These are phyloP conservation scores for Lasiodiplodia theobromae DNA, from an alignment of 2,329 filamentous ascomycete genomes.

Conservation along the genomic window DNA sequence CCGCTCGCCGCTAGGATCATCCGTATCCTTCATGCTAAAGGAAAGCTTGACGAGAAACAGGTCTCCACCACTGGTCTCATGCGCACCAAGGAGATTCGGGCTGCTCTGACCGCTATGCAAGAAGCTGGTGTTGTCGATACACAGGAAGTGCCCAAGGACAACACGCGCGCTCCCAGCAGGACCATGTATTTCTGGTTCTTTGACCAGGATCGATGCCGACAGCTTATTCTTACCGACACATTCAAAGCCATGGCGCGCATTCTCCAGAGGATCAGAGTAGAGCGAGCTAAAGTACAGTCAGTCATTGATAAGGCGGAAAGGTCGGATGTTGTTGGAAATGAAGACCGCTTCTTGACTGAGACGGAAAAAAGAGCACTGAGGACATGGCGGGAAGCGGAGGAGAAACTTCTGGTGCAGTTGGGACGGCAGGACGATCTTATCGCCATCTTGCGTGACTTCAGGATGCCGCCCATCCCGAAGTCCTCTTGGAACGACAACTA, in stretches of 20 bases:
- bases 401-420: constrained; percentile 79
- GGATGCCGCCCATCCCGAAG: constrained; percentile 26
- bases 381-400: constrained; percentile 66
- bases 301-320: constrained; percentile 84
- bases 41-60: constrained; percentile 94
- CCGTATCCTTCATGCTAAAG: constrained; percentile 82
- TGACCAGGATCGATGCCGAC: constrained; percentile 75
- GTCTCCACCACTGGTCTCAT: constrained; percentile 82
- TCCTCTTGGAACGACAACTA: constrained; percentile 11
- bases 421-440: constrained; percentile 84
- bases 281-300: constrained; percentile 73
- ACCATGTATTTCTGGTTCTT: constrained; percentile 94
- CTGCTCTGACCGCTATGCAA: constrained; percentile 84
- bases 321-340: constrained; percentile 82
- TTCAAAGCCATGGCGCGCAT: constrained; percentile 92
- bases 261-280: constrained; percentile 79
- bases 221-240: constrained; percentile 76
- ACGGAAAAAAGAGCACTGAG: constrained; percentile 75
- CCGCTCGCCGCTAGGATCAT: constrained; percentile 80
- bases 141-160: constrained; percentile 92
- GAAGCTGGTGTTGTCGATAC: constrained; percentile 86
- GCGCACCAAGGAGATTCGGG: constrained; percentile 83
- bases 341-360: constrained; percentile 78
- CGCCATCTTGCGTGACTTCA: constrained; percentile 75
- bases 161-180: constrained; percentile 78